Conservation (phyloP, 495 filamentous ascomycete species). For the Poronia punctata region DNA sequence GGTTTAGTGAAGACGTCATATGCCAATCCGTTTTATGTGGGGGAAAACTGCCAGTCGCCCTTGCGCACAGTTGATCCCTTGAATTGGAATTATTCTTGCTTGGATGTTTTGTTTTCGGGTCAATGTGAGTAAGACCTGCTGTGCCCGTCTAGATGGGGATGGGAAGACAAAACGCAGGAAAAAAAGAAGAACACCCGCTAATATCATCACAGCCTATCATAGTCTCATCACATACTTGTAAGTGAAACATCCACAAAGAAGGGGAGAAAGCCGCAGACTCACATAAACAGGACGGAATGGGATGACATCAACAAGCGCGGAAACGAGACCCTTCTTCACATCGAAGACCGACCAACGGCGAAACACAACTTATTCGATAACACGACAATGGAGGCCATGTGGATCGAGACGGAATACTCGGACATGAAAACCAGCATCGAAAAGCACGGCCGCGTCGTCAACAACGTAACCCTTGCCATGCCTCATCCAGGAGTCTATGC, state of each 20-base stretch:
- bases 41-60: conserved; percentile 51
- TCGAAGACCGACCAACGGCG: conserved; percentile 41
- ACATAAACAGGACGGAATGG: conserved; percentile 42
- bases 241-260: too few species aligned
- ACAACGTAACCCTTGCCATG: conserved; percentile 70
- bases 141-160: too few species aligned
- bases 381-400: conserved; percentile 53
- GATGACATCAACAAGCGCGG: conserved; percentile 26
- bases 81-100: conserved; percentile 45
- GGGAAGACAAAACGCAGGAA: too few species aligned
- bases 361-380: conserved; percentile 56
- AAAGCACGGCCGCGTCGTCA: conserved; percentile 45
- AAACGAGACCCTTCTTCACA: conserved; percentile 29
- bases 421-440: conserved; percentile 42
- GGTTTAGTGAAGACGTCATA: conserved; percentile 53
- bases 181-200: not conserved
- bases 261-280: too few species aligned
- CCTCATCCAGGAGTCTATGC: conserved; percentile 60
- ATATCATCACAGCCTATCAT: conserved; percentile 18
- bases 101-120: conserved; percentile 57
- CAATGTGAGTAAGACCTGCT: conserved; percentile 35
- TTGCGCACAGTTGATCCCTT: conserved; percentile 35
- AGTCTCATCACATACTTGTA: conserved; percentile 31
- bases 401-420: conserved; percentile 45
- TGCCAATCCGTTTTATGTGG: conserved; percentile 49